phyloP scores from a whole-genome alignment of 2,329 filamentous ascomycete species.

The Ophiostoma angusticollis region DNA sequence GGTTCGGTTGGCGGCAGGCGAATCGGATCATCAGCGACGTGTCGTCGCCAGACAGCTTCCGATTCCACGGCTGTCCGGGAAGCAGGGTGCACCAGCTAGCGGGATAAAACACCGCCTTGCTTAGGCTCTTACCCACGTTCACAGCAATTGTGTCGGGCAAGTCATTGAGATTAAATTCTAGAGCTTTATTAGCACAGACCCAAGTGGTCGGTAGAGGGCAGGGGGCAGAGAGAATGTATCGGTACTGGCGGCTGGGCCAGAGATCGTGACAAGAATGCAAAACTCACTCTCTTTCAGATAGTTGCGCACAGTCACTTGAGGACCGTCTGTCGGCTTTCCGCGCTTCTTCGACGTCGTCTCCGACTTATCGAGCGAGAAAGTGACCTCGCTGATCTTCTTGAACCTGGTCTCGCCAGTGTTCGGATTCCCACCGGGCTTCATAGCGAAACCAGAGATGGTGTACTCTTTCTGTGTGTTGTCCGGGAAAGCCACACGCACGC shows the following conservation, averaged over 20 bases:
- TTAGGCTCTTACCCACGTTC: constrained; percentile 46
- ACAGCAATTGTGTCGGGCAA: constrained; percentile 33
- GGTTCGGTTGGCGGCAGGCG: constrained; percentile 52
- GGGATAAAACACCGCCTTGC: constrained; percentile 51
- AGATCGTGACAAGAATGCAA: no score
- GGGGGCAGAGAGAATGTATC: no score
- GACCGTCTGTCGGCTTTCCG: constrained; percentile 2
- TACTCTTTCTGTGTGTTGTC: constrained; percentile 20
- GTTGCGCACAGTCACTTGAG: background rate
- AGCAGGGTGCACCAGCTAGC: constrained; percentile 52
- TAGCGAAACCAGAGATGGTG: constrained; percentile 17
- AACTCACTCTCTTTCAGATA: constrained; percentile 11
- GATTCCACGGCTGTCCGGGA: constrained; percentile 49
- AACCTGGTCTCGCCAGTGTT: background rate
- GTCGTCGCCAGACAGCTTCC: constrained; percentile 46
- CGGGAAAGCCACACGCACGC: constrained; percentile 21
- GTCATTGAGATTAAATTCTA: constrained; percentile 1
- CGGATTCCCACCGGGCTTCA: background rate
- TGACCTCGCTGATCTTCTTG: constrained; percentile 7
- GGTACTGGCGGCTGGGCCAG: no score
- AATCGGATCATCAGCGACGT: constrained; percentile 59
- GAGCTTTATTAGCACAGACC: background rate
- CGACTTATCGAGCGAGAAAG: background rate
- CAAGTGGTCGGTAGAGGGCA: no score
- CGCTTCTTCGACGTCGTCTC: constrained; percentile 2